These are phyloP conservation scores for Mallotus repandus DNA, from an alignment of 441 rosid genomes.

Conservation along the genomic window DNA sequence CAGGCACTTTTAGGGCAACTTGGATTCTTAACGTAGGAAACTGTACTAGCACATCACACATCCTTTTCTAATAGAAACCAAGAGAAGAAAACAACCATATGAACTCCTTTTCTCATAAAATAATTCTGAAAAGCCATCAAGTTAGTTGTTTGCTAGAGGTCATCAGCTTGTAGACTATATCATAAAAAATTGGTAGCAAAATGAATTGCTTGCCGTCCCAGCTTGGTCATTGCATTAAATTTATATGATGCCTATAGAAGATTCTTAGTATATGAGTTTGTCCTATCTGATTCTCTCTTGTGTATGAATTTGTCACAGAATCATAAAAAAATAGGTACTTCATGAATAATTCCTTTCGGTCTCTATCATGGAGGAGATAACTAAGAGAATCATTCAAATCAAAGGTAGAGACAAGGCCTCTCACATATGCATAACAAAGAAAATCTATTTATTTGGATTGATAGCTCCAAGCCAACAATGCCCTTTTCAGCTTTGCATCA, in stretches of 20 bases:
- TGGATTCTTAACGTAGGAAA: background rate
- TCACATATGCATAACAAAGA: slow-evolving; percentile 21
- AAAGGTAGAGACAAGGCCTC: slow-evolving; percentile 30
- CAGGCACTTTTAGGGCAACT: background rate
- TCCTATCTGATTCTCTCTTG: slow-evolving; percentile 19
- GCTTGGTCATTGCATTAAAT: slow-evolving; percentile 25
- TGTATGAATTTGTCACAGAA: background rate
- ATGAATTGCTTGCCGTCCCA: slow-evolving; percentile 36
- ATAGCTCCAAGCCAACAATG: slow-evolving; percentile 24
- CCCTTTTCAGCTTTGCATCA: slow-evolving; percentile 23
- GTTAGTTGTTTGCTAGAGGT: slow-evolving; percentile 13
- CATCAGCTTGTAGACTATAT: slow-evolving; percentile 17
- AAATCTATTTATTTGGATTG: slow-evolving; percentile 19
- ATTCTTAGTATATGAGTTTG: slow-evolving; percentile 20
- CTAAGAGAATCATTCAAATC: slow-evolving; percentile 25
- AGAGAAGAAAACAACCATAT: background rate
- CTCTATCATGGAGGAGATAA: slow-evolving; percentile 12
- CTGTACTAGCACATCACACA: background rate
- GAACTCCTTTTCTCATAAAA: background rate
- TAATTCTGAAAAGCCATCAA: slow-evolving; percentile 10
- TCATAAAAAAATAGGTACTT: background rate
- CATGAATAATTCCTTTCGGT: background rate
- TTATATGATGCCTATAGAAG: slow-evolving; percentile 15
- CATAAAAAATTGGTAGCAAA: slow-evolving; percentile 11
- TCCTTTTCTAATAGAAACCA: background rate